A percentile compares a stretch with the other conserved stretches of the same genome.
phyloP scores from a whole-genome alignment of 2,329 filamentous ascomycete genomes.

The Fusarium papillatum region DNA sequence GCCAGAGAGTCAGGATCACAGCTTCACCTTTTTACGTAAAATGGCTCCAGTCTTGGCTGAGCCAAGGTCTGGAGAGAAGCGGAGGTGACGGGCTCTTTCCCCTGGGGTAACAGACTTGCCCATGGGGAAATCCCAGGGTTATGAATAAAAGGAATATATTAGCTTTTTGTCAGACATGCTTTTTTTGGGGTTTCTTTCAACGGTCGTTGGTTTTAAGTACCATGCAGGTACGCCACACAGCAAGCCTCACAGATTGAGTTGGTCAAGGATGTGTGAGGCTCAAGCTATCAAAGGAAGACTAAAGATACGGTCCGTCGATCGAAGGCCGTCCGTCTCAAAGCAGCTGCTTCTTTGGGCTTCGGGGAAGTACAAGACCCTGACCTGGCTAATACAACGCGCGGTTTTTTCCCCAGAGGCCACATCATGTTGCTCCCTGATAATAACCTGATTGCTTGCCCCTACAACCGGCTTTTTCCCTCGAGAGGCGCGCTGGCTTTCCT shows the following conservation, averaged over 20 bases:
- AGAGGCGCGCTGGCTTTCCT: slow-evolving; percentile 6
- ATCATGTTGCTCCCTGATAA: background rate
- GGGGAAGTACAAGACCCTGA: background rate
- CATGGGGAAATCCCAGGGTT: background rate
- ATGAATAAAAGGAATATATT: background rate
- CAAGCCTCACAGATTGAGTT: background rate
- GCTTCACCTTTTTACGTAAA: background rate
- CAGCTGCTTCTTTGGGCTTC: background rate
- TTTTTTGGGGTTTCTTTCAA: background rate
- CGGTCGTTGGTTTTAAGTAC: background rate
- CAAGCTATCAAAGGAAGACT: background rate
- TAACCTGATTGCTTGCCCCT: background rate
- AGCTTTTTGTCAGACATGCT: background rate
- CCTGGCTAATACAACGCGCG: background rate
- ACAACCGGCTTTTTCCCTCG: background rate
- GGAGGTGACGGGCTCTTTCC: background rate
- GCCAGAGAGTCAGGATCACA: background rate
- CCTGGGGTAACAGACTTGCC: slow-evolving; percentile 2
- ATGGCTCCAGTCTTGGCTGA: background rate
- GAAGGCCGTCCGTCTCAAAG: background rate
- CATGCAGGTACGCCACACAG: background rate
- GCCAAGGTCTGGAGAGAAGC: background rate
- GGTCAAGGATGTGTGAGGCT: background rate
- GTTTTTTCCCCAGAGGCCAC: background rate
- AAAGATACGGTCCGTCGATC: background rate